Percentiles rank a stretch among this genome's conserved stretches.
These are phyloP conservation scores for Anthracocystis setariae DNA, from an alignment of 1,284 basidiomycete species.

Conservation along the genomic window DNA sequence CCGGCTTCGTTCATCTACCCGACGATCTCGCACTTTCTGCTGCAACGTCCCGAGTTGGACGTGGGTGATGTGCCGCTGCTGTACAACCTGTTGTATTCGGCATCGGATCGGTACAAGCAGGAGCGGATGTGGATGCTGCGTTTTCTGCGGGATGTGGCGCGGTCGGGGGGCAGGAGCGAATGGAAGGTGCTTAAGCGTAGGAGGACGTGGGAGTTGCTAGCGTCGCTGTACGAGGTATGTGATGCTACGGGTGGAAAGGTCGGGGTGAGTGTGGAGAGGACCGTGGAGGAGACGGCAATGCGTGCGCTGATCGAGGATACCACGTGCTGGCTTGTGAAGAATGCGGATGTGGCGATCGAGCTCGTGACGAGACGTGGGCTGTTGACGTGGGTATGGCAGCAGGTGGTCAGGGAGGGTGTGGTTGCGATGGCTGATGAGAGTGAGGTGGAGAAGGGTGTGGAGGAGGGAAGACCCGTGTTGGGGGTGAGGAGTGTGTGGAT, in stretches of 20 bases:
- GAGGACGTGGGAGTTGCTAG: constrained; percentile 86
- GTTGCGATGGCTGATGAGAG: constrained; percentile 16
- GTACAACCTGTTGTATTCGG: constrained; percentile 81
- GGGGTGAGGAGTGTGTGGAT: constrained; percentile 21
- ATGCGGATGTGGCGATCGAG: constrained; percentile 44
- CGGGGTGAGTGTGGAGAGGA: constrained; percentile 13
- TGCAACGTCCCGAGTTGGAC: constrained; percentile 83
- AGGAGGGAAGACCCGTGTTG: background rate
- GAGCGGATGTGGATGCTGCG: constrained; percentile 88
- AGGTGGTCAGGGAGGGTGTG: constrained; percentile 33
- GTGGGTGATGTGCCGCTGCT: constrained; percentile 82
- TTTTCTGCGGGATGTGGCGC: constrained; percentile 83
- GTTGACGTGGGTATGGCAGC: constrained; percentile 54
- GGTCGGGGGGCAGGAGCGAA: constrained; percentile 74
- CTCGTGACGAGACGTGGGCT: constrained; percentile 45
- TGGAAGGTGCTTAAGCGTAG: constrained; percentile 83
- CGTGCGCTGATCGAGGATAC: constrained; percentile 38
- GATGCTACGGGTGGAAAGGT: constrained; percentile 67
- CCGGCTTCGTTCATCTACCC: constrained; percentile 85
- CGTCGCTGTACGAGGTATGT: constrained; percentile 77
- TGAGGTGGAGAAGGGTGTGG: background rate
- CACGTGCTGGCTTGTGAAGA: constrained; percentile 28
- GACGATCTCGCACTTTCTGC: constrained; percentile 79
- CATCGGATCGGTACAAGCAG: constrained; percentile 77
- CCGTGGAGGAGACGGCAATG: constrained; percentile 36